Base-by-base conservation (phyloP, 2,329 filamentous ascomycete species). In the Fusarium torulosum region DNA sequence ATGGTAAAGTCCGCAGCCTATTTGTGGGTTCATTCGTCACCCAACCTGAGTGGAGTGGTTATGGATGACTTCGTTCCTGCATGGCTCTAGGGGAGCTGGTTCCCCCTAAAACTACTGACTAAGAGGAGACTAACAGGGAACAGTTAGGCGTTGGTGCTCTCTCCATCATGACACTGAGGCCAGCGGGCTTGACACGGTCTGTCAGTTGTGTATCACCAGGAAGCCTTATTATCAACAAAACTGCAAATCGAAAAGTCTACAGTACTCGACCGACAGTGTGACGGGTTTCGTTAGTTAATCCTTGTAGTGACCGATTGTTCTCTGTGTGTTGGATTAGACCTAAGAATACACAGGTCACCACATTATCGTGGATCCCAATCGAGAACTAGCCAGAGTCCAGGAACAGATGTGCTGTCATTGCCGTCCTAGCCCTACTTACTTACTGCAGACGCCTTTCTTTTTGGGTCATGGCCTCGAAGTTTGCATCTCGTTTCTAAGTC, bases 11-110 rank as follows among this genome's bases (percentile, higher is more conserved):
- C 45, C 42, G 53, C 44, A 42, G 55, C 52, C 52, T 47, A 41
- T 53, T 62, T 61, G 50, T 70, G 63, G 68, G 52, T 58, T 64
- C 42, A 42, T 53, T 71, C 57, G 58, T 56, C 55, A 64, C 53
- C 62, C 60, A 44, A 45, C 56, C 54, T 37, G 54, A 55, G 67
- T 62, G 63, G 62, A 71, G 61, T 64, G 63, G 61, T 55, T 68
- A 61, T 52, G 25, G 25, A 25, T 3, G 58, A 57, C 70, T 70
- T 73, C 50, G 72, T 74, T 74, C 72, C 72, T 74, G 72, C 72
- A 74, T 73, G 53, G 66, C 69, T 69, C 52, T 58, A 67, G 62
- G 66, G 27, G 27, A 29, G 27, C 71, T 65, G 44, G 62, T 63
- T 56, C 61, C 60, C 44, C 52, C 49, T 53, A 41, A 51, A 35